Evolutionary conservation across 257 asterid species (phyloP).

Genomic region (Cruciata laevipes): DNA sequence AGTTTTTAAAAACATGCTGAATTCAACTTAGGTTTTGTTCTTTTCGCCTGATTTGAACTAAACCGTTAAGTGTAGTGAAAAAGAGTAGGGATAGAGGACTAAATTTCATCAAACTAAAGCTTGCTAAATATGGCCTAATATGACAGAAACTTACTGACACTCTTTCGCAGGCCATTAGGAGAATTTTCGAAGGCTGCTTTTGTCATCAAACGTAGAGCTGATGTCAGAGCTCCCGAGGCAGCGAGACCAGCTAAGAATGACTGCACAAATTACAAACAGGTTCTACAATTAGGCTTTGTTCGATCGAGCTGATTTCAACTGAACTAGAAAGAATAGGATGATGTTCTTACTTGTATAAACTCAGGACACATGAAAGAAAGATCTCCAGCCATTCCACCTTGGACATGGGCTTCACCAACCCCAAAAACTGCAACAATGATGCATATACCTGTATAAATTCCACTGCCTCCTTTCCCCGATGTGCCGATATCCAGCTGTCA

Average conservation of each 20-base stretch:
- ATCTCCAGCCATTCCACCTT: constrained; percentile 91
- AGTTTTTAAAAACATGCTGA: too few relatives aligned
- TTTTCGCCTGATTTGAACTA: too few relatives aligned
- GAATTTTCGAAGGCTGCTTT: constrained; percentile 70
- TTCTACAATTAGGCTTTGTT: neutral
- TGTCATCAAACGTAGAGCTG: constrained; percentile 65
- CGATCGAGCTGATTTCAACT: neutral
- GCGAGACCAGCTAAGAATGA: constrained; percentile 85
- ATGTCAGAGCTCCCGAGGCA: constrained; percentile 84
- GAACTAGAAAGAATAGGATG: neutral
- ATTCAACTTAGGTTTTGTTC: too few relatives aligned
- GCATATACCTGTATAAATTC: constrained; percentile 53
- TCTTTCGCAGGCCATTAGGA: constrained; percentile 65
- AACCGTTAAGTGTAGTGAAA: too few relatives aligned
- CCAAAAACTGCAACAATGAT: constrained; percentile 65
- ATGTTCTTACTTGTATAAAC: constrained; percentile 73
- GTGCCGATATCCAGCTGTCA: constrained; percentile 58
- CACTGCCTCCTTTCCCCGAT: constrained; percentile 65
- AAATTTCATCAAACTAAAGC: too few relatives aligned
- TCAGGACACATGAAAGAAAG: constrained; percentile 73
- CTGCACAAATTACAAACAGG: constrained; percentile 28
- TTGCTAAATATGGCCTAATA: too few relatives aligned
- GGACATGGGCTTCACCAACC: constrained; percentile 64
- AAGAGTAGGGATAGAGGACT: too few relatives aligned
- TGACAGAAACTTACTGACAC: constrained; percentile 40